Base-by-base conservation (phyloP, 495 filamentous ascomycete species). In the Staphylotrichum tortipilum region DNA sequence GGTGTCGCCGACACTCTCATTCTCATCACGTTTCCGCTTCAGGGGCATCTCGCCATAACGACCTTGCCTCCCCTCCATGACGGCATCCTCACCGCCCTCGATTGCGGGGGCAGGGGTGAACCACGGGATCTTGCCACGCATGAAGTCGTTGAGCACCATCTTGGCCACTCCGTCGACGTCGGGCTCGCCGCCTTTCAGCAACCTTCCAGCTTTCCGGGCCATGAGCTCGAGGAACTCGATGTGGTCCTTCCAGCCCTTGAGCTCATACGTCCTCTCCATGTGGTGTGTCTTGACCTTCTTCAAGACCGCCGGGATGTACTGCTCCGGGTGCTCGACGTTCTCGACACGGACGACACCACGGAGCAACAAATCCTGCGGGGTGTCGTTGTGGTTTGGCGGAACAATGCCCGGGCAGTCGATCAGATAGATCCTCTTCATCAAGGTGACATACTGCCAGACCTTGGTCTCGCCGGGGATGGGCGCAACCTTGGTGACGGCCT, bases 381-480 rank as follows among this genome's bases (percentile, higher is more conserved):
- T 86, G 57, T 96, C 91, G 36, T 79, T 78, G 33, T 80, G 80
- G 55, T 82, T 91, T 3, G 92, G 89, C 7, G 92, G 91, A 8
- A 96, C 92, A 23, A 98, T 88, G 57, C 92, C 92, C 30, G 92
- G 92, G 59, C 92, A 96, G 61, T 97, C 92, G 56, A 97, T 96
- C 45, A 98, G 75, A 63, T 95, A 97, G 36, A 98, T 96, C 43
- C 94, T 76, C 66, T 89, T 90, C 89, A 95, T 97, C 45, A 98
- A 67, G 1, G 91, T 96, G 50, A 98, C 85, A 55, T 95, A 97
- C 65, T 98, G 61, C 58, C 63, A 97, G 11, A 96, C 84, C 70
- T 95, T 98, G 49, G 90, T 97, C 66, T 89, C 85, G 9, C 91
- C 91, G 7, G 92, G 91, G 52, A 97, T 91, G 14, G 92, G 92